These are phyloP conservation scores for Ophiostoma piceae DNA, from an alignment of 2,329 filamentous ascomycete genomes.

Conservation along the genomic window DNA sequence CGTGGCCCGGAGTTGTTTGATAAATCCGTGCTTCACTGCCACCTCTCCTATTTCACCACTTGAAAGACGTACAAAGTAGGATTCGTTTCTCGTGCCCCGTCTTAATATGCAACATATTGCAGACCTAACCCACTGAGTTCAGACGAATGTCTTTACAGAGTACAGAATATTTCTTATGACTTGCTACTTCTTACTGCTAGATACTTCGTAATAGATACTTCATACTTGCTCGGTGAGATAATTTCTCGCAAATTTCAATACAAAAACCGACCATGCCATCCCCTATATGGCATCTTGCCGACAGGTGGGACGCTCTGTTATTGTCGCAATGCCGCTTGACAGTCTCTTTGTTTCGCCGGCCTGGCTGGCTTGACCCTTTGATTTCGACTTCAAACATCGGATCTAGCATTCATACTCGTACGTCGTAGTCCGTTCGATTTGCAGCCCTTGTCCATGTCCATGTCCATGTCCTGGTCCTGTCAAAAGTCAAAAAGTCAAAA, in stretches of 20 bases:
- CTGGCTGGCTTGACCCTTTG: background rate
- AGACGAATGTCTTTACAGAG: background rate
- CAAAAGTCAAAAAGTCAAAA: too few relatives aligned
- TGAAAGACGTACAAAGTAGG: background rate
- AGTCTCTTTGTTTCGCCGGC: background rate
- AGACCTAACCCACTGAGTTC: conserved; percentile 7
- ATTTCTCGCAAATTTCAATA: background rate
- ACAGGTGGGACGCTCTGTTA: background rate
- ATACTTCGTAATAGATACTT: too few relatives aligned
- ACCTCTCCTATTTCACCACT: too few relatives aligned
- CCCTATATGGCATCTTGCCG: conserved; percentile 8
- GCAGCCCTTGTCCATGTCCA: background rate
- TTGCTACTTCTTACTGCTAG: background rate
- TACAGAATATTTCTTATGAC: background rate
- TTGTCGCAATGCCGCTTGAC: background rate
- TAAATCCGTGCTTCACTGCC: conserved; percentile 1
- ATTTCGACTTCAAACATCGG: conserved; percentile 2
- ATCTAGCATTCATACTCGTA: background rate
- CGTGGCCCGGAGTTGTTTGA: conserved; percentile 2
- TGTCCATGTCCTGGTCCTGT: too few relatives aligned
- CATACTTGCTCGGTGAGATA: background rate
- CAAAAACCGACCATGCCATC: background rate
- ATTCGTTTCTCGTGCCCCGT: background rate
- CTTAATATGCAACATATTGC: conserved; percentile 1
- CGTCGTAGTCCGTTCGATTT: background rate